Base-by-base conservation (phyloP, 441 rosid genomes). In the Breynia disticha region DNA sequence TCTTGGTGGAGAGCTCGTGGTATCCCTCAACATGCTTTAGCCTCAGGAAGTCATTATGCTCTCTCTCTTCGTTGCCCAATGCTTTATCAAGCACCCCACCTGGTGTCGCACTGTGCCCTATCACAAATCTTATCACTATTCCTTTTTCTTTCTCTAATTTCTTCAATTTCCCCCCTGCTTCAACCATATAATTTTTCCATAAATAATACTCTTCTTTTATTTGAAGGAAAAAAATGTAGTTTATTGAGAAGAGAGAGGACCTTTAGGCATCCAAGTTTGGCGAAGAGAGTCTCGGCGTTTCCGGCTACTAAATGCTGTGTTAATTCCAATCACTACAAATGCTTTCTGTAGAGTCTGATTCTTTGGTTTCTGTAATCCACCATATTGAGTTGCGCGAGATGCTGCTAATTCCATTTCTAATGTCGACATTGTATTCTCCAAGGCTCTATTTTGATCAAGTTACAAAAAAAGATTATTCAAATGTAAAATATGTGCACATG, bases 231-330 rank as follows among this genome's bases (percentile, higher is more conserved):
- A 41, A 11, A 11, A 39, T 37, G 9, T 11, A 41, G 44, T 35
- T 28, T n/a, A n/a, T n/a, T n/a, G n/a, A 47, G 10, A 28, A 7
- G 5, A 19, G n/a, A 9, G 0, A 19, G 16, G 13, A 81, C 87
- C 84, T 63, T 69, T 70, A 9, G 95, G 97, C 89, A 90, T 74
- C 95, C 97, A 86, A 9, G 94, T 86, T 47, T 73, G 65, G 9
- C 96, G 71, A 58, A 87, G 62, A 0, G 96, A 84, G 58, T 87
- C 87, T 0, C 98, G 65, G 54, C 98, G 76, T 59, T 77, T 82
- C 76, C 59, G 80, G 80, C 96, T 87, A 61, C 97, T 90, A 58
- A 90, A 90, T 7, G 97, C 96, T 32, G 97, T 87, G 50, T 84
- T 85, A 44, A 90, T 85, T 24, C 96, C 98, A 52, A 90, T 70